These are phyloP conservation scores for Pholiota adiposa DNA, from an alignment of 1,284 basidiomycete species.

Conservation along the genomic window DNA sequence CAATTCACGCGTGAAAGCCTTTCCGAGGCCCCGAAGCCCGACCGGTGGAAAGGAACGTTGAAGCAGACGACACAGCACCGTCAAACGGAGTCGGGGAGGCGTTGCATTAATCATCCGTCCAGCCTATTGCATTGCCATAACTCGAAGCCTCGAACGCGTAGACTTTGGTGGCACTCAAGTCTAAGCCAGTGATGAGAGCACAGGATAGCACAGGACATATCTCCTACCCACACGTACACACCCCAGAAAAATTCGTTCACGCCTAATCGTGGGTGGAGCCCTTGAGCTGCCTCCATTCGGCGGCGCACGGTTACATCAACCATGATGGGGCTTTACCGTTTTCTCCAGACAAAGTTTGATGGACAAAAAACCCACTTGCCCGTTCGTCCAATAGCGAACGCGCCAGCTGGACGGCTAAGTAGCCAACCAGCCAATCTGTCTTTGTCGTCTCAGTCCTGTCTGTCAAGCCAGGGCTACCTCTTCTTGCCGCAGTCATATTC, in stretches of 20 bases:
- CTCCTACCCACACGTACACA: background rate
- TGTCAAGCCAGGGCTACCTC: background rate
- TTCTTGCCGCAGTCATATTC: background rate
- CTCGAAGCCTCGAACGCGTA: no score
- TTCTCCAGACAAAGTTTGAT: background rate
- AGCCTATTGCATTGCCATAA: no score
- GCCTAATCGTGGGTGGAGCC: background rate
- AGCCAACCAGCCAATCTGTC: background rate
- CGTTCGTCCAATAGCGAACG: background rate
- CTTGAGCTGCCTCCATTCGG: background rate
- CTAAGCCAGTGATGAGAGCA: no score
- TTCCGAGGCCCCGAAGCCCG: background rate
- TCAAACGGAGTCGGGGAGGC: background rate
- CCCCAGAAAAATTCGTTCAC: background rate
- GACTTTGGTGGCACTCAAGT: no score
- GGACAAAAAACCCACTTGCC: background rate
- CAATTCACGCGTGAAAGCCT: background rate
- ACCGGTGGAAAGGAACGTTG: background rate
- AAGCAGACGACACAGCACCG: background rate
- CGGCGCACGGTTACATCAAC: background rate
- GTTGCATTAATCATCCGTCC: background rate
- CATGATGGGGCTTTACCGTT: background rate
- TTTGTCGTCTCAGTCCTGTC: background rate
- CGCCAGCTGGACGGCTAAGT: background rate
- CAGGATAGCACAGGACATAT: no score